A percentile compares a stretch with the other conserved stretches of the same genome.
These are phyloP conservation scores for Zygosaccharomyces siamensis DNA, from an alignment of 805 yeast species.

Conservation along the genomic window DNA sequence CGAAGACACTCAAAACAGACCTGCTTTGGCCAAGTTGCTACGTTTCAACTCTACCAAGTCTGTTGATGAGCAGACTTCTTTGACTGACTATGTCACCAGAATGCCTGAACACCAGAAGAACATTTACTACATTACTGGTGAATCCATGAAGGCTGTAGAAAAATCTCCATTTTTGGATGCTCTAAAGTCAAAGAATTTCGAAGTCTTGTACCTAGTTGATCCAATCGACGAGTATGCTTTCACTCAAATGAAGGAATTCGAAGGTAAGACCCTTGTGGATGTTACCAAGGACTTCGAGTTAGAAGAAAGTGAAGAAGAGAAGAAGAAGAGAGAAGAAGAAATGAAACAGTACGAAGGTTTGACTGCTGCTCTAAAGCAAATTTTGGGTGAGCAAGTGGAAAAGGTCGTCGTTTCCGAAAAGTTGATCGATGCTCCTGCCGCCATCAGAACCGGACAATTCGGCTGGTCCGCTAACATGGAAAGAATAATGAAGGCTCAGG, in stretches of 20 bases:
- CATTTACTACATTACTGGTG: slow-evolving; percentile 99
- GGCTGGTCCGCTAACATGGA: slow-evolving; percentile 99
- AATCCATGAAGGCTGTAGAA: slow-evolving; percentile 94
- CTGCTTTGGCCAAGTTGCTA: slow-evolving; percentile 88
- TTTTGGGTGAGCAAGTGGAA: slow-evolving; percentile 98
- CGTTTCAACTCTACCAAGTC: slow-evolving; percentile 97
- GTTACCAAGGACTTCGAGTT: slow-evolving; percentile 98
- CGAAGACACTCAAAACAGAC: slow-evolving; percentile 98
- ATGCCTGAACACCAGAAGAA: slow-evolving; percentile 99
- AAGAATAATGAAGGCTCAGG: slow-evolving; percentile 99
- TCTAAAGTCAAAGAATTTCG: slow-evolving; percentile 96
- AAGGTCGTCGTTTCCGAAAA: slow-evolving; percentile 98
- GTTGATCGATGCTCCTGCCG: slow-evolving; percentile 98
- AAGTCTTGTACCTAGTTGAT: slow-evolving; percentile 95
- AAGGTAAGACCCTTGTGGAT: slow-evolving; percentile 98
- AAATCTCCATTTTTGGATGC: slow-evolving; percentile 99
- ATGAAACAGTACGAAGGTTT: slow-evolving; percentile 86
- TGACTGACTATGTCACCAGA: slow-evolving; percentile 96
- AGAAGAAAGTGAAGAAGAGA: slow-evolving; percentile 98
- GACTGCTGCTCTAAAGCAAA: slow-evolving; percentile 92
- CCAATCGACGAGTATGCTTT: slow-evolving; percentile 99
- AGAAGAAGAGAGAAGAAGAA: slow-evolving; percentile 89
- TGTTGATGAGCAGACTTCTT: slow-evolving; percentile 86
- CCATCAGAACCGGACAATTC: slow-evolving; percentile 99
- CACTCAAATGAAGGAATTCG: slow-evolving; percentile 98